Percentiles rank a stretch among this genome's conserved stretches.
Conservation (phyloP, 208 protist genomes). For the Leishmania arabica region DNA sequence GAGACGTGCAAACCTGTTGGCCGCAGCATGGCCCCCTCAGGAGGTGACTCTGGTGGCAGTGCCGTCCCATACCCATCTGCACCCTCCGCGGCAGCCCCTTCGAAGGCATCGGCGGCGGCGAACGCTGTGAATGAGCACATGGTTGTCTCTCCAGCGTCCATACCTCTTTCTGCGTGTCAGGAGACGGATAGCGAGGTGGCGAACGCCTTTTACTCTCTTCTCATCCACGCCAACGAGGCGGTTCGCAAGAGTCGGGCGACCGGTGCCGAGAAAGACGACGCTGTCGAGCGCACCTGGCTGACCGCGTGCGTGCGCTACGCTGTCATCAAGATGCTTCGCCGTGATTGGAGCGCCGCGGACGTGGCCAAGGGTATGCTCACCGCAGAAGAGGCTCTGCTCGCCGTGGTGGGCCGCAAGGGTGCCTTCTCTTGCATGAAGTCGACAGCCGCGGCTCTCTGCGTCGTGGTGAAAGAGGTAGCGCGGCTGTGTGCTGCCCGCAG, state of each 20-base stretch:
- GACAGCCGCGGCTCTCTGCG: constrained; percentile 29
- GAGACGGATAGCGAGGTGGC: background rate
- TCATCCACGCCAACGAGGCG: constrained; percentile 1
- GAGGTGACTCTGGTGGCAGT: background rate
- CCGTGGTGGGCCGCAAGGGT: constrained; percentile 3
- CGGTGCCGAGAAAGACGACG: no score
- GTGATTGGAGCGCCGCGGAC: constrained; percentile 23
- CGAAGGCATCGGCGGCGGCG: background rate
- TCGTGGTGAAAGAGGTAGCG: constrained; percentile 32
- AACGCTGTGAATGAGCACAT: background rate
- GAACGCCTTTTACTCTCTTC: constrained; percentile 6
- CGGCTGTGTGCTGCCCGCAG: constrained; percentile 21
- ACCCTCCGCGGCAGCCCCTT: background rate
- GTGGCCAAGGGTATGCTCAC: constrained; percentile 20
- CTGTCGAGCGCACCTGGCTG: constrained; percentile 36
- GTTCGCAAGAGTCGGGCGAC: background rate
- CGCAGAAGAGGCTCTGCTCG: constrained; percentile 27
- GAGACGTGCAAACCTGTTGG: background rate
- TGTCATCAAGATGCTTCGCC: constrained; percentile 29
- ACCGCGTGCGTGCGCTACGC: constrained; percentile 35
- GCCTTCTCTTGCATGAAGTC: constrained; percentile 12
- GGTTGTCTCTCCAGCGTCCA: constrained; percentile 1
- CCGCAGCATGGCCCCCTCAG: background rate
- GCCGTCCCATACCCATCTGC: background rate
- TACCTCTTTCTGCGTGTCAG: background rate